Evolutionary conservation across 495 filamentous ascomycete species (phyloP).

Genomic region (Hypomontagnella submonticulosa): DNA sequence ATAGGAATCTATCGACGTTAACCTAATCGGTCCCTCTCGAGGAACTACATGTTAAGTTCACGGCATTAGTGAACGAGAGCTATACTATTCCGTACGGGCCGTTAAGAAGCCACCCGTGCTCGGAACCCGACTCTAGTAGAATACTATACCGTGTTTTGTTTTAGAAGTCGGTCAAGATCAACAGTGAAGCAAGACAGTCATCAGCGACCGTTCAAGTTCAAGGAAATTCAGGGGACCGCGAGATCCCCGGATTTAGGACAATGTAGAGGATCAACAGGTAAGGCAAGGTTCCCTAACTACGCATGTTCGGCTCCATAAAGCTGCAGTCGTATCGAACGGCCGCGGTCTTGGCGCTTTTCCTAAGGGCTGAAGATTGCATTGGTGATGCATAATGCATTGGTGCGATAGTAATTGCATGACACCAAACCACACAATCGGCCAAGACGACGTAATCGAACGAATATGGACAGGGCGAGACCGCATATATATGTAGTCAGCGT

Average conservation of each 20-base stretch:
- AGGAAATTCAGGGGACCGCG: no score
- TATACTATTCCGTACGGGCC: neutral
- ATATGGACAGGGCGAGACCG: neutral
- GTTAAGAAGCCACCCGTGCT: no score
- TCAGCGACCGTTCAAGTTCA: neutral
- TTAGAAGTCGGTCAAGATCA: no score
- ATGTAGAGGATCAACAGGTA: conserved; percentile 5
- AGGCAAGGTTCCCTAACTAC: no score
- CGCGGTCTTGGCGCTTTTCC: conserved; percentile 17
- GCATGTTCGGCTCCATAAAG: conserved; percentile 11
- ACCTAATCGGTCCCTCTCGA: conserved; percentile 24
- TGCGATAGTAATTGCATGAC: conserved; percentile 33
- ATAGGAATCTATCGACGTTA: conserved; percentile 15
- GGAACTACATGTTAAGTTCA: neutral
- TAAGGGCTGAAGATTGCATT: conserved; percentile 28
- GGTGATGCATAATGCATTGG: conserved; percentile 1
- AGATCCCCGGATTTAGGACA: no score
- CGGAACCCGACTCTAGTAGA: no score
- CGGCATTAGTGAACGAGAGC: neutral
- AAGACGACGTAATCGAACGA: conserved; percentile 9
- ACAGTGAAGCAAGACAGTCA: neutral
- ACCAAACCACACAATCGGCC: conserved; percentile 2
- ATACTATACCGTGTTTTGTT: neutral
- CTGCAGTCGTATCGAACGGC: conserved; percentile 21
- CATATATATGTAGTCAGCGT: conserved; percentile 13